phyloP scores from a whole-genome alignment of 2,329 filamentous ascomycete genomes.

The Macrophomina phaseolina region DNA sequence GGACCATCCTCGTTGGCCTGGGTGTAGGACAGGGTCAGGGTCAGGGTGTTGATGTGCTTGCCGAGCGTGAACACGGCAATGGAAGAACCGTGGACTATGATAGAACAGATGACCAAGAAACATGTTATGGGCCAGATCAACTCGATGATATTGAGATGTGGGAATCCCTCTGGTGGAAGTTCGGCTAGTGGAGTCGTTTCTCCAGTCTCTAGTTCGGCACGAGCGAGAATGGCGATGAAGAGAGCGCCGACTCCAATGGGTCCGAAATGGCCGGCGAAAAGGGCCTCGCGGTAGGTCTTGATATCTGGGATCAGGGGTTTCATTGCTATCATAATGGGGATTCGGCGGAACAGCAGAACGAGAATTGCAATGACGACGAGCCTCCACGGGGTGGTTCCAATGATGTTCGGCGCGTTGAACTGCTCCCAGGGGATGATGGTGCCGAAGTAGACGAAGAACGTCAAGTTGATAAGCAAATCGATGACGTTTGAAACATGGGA shows the following conservation, averaged over 20 bases:
- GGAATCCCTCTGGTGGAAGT: slow-evolving; percentile 62
- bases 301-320: slow-evolving; percentile 96
- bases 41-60: slow-evolving; percentile 96
- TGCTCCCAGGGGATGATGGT: slow-evolving; percentile 96
- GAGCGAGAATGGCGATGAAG: slow-evolving; percentile 89
- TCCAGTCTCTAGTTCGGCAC: slow-evolving; percentile 85
- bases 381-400: slow-evolving; percentile 85
- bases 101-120: slow-evolving; percentile 92
- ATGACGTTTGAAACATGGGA: slow-evolving; percentile 99
- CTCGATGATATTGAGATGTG: slow-evolving; percentile 75
- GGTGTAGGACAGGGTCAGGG: slow-evolving; percentile 95
- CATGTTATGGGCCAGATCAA: slow-evolving; percentile 95
- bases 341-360: slow-evolving; percentile 93
- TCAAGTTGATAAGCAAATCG: slow-evolving; percentile 92
- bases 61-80: slow-evolving; percentile 97
- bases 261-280: slow-evolving; percentile 97
- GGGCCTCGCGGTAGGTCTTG: slow-evolving; percentile 95
- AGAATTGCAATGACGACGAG: slow-evolving; percentile 92
- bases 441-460: slow-evolving; percentile 97
- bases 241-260: slow-evolving; percentile 97
- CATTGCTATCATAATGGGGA: slow-evolving; percentile 89
- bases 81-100: slow-evolving; percentile 95
- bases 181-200: slow-evolving; percentile 74
- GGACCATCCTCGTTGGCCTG: slow-evolving; percentile 85
- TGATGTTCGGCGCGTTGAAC: slow-evolving; percentile 72